Evolutionary conservation across 768 basidiomycete genomes (phyloP), one percentile per base, ranked within the genome.

Genomic region (Rhizopogon vesiculosus): DNA sequence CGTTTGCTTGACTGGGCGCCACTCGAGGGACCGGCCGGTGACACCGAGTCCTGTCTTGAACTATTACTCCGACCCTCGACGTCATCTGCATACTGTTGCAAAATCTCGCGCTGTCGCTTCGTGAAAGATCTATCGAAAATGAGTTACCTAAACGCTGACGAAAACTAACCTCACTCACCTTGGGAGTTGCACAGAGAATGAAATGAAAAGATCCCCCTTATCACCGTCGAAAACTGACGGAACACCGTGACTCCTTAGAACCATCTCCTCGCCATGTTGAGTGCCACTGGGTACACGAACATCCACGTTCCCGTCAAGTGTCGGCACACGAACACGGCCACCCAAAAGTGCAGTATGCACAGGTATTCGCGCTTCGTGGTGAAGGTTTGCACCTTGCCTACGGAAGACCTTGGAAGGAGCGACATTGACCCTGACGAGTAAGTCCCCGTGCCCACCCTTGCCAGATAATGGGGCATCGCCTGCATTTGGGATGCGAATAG

Each of bases 241-340:
- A 12, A 98, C 85, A 31, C 97, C 97, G 52, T 91, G 84, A 41
- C 86, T 86, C 73, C 89, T 90, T 64, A 99, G 73, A 19, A 97
- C 91, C 84, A 96, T 95, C 70, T 98, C 94, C 74, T 98, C 93
- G 16, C 95, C 95, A 66, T 89, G 93, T 72, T 98, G 97, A 2
- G 96, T 98, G 44, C 97, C 96, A 19, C 79, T 78, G 54, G 94
- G 92, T 42, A 99, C 83, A 60, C 90, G 87, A 42, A 98, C 91
- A 56, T 98, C 94, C 1, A 98, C 93, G 44, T 97, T 92, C 25
- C 95, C 93, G 58, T 98, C 95, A 18, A 98, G 76, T 43, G 97
- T 99, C 25, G 94, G 93, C 28, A 99, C 90, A 31, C 93, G 83
- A 44, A 94, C 88, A 63, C 84, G 83, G 31, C 96, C 97, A 16